phyloP scores from a whole-genome alignment of 768 basidiomycete species.

The Multifurca ochricompacta region DNA sequence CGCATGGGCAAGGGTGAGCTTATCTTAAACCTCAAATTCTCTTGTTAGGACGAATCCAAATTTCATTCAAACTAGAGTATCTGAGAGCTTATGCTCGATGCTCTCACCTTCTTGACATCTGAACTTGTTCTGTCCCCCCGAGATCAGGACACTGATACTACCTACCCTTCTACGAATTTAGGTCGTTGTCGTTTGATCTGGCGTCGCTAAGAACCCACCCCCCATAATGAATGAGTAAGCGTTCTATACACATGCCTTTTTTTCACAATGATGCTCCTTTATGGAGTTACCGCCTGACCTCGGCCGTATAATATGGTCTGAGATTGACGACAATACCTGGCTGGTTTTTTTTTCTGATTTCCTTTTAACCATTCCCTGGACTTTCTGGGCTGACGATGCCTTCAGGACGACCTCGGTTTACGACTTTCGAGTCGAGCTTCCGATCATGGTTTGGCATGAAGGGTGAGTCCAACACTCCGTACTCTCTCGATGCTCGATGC shows the following conservation, averaged over 20 bases:
- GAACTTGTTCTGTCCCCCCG: conserved; percentile 4
- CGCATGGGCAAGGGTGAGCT: not conserved
- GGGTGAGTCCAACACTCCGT: not conserved
- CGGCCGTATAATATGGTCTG: conserved; percentile 29
- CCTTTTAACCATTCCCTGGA: not conserved
- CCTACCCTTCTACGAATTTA: not conserved
- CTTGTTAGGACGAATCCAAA: conserved; percentile 46
- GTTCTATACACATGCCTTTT: conserved; percentile 14
- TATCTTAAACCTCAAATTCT: conserved; percentile 11
- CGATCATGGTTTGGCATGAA: not conserved
- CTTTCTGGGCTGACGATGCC: not conserved
- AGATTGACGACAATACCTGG: conserved; percentile 69
- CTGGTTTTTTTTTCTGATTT: conserved; percentile 70
- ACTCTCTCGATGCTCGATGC: not conserved
- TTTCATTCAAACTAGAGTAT: conserved; percentile 87
- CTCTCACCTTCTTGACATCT: conserved; percentile 38
- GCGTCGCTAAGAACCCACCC: not conserved
- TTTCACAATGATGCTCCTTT: conserved; percentile 44
- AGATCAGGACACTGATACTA: not conserved
- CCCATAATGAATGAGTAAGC: conserved; percentile 34
- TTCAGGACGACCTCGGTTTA: not conserved
- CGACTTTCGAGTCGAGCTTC: not conserved
- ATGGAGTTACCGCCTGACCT: conserved; percentile 87
- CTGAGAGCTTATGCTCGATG: conserved; percentile 68
- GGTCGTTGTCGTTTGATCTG: not conserved